A percentile compares a stretch with the other conserved stretches of the same genome.
These are phyloP conservation scores for Stephanodiscus minutulus DNA, from an alignment of 108 stramenopile genomes.

Conservation along the genomic window DNA sequence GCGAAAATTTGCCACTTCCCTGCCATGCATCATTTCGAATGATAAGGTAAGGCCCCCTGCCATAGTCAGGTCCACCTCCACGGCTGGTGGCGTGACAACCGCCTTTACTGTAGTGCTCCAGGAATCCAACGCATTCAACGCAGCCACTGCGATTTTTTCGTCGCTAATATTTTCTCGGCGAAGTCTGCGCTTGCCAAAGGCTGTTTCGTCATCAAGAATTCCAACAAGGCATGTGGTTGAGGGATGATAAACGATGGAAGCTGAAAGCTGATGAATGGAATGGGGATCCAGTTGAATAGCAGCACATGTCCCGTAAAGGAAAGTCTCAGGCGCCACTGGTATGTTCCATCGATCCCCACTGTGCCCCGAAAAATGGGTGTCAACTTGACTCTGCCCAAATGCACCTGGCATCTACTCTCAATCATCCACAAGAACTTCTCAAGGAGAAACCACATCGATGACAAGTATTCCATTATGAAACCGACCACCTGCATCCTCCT, in stretches of 20 bases:
- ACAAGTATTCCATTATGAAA: conserved; percentile 59
- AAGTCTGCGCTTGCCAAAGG: conserved; percentile 81
- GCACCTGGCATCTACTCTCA: conserved; percentile 77
- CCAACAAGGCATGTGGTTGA: conserved; percentile 81
- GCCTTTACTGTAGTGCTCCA: conserved; percentile 69
- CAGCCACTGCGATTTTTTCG: conserved; percentile 68
- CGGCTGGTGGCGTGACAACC: conserved; percentile 83
- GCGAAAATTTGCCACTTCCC: conserved; percentile 61
- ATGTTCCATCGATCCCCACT: conserved; percentile 26
- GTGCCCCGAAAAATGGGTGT: conserved; percentile 67
- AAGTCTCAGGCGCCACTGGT: conserved; percentile 77
- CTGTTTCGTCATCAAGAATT: conserved; percentile 70
- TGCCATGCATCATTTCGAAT: conserved; percentile 79
- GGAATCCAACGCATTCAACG: conserved; percentile 60
- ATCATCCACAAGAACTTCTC: conserved; percentile 84
- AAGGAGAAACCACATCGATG: conserved; percentile 64
- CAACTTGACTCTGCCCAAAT: conserved; percentile 71
- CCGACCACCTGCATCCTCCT: conserved; percentile 66
- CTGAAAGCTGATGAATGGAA: conserved; percentile 78
- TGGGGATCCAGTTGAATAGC: conserved; percentile 74
- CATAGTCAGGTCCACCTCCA: conserved; percentile 79
- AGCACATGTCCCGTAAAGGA: conserved; percentile 81
- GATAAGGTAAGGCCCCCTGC: conserved; percentile 82
- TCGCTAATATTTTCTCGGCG: conserved; percentile 79
- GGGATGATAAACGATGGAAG: conserved; percentile 89